Percentiles rank a stretch among this genome's conserved stretches.
phyloP scores from a whole-genome alignment of 2,329 filamentous ascomycete genomes.

The Pseudocercospora vitis region DNA sequence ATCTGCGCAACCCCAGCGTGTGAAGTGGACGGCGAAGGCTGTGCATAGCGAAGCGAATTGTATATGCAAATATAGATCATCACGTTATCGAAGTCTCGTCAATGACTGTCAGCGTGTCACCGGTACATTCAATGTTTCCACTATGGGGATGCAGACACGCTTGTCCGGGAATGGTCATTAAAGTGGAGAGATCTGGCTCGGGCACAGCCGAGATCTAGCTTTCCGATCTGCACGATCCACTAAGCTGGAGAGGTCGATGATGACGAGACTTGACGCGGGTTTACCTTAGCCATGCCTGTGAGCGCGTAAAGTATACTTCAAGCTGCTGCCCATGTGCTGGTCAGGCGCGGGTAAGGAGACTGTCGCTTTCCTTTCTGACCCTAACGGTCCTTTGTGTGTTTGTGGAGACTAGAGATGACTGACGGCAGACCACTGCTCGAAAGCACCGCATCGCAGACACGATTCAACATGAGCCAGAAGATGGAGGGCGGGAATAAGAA shows the following conservation, averaged over 20 bases:
- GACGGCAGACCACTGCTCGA: conserved; percentile 32
- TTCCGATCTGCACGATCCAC: conserved; percentile 6
- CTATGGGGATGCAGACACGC: too few species aligned
- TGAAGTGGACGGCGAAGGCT: conserved; percentile 1
- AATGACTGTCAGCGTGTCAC: too few species aligned
- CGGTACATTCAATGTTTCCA: too few species aligned
- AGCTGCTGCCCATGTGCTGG: neutral
- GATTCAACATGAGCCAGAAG: conserved; percentile 39
- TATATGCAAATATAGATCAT: too few species aligned
- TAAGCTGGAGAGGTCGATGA: neutral
- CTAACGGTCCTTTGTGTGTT: neutral
- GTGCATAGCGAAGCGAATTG: neutral
- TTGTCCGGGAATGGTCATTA: neutral
- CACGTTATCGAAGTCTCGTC: too few species aligned
- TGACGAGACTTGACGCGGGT: conserved; percentile 4
- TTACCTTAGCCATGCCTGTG: too few species aligned
- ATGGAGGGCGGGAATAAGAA: conserved; percentile 45
- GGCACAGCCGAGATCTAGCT: neutral
- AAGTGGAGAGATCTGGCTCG: neutral
- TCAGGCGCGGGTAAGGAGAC: neutral
- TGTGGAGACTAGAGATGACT: conserved; percentile 26
- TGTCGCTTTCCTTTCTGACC: neutral
- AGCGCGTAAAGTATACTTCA: conserved; percentile 1
- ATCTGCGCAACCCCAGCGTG: conserved; percentile 31
- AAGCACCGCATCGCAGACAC: conserved; percentile 36